Evolutionary conservation across 139 green algal genomes (phyloP).

Genomic region (Dunaliella primolecta): DNA sequence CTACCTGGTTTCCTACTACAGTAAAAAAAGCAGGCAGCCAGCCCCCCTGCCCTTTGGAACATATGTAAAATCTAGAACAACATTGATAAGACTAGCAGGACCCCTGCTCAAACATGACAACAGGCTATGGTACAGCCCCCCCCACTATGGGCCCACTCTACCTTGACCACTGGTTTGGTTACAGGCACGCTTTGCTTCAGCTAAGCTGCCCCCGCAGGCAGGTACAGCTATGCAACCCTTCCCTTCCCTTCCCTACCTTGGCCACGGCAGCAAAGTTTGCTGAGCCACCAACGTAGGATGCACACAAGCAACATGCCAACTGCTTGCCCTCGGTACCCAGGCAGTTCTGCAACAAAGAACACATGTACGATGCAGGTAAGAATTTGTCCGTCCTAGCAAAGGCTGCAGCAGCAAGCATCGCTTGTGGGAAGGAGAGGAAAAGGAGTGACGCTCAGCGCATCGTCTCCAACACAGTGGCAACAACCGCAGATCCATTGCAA

Average conservation of each 20-base stretch:
- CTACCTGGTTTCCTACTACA: neutral
- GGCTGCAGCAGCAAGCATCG: too few species aligned
- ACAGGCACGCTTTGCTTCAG: too few species aligned
- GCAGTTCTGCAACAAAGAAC: neutral
- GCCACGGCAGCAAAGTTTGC: slow-evolving; percentile 80
- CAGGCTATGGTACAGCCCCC: too few species aligned
- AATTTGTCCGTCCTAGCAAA: too few species aligned
- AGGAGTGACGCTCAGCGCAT: neutral
- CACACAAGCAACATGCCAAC: slow-evolving; percentile 62
- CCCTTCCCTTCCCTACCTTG: slow-evolving; percentile 30
- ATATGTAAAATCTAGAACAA: too few species aligned
- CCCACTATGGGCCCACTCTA: neutral
- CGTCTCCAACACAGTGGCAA: neutral
- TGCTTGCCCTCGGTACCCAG: slow-evolving; percentile 9
- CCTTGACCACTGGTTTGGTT: too few species aligned
- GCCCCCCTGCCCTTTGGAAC: too few species aligned
- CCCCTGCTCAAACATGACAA: too few species aligned
- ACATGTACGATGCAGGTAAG: neutral
- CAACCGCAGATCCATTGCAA: neutral
- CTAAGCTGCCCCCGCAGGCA: too few species aligned
- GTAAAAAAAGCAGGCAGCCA: too few species aligned
- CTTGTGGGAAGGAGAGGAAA: neutral
- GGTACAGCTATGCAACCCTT: too few species aligned
- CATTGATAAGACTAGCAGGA: too few species aligned
- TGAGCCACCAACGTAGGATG: slow-evolving; percentile 75